Evolutionary conservation across 495 filamentous ascomycete species (phyloP).

Genomic region (Oleoguttula mirabilis): DNA sequence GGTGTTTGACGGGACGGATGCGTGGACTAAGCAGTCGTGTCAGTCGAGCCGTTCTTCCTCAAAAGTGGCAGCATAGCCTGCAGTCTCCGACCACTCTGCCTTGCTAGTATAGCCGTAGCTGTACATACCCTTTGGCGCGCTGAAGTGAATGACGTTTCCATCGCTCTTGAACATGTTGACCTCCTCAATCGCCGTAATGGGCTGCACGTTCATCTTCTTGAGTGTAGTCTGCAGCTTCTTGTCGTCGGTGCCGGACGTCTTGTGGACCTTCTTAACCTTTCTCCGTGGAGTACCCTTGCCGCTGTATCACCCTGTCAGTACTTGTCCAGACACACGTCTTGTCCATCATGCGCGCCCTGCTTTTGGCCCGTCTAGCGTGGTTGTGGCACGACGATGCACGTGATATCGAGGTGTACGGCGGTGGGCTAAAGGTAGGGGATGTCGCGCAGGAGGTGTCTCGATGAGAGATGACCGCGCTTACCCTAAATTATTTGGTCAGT

Average conservation of each 20-base stretch:
- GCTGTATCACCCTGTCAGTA: conserved; percentile 36
- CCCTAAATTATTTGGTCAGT: too few species aligned
- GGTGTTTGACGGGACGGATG: conserved; percentile 89
- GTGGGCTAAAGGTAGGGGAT: too few species aligned
- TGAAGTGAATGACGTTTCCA: conserved; percentile 98
- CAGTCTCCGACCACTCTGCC: too few species aligned
- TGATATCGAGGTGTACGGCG: too few species aligned
- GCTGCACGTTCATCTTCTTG: conserved; percentile 36
- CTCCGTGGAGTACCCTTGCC: conserved; percentile 96
- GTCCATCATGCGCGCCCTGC: background rate
- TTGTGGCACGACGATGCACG: too few species aligned
- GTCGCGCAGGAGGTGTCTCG: background rate
- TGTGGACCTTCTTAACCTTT: conserved; percentile 96
- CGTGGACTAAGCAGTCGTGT: conserved; percentile 60
- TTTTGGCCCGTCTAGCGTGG: too few species aligned
- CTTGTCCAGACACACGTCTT: background rate
- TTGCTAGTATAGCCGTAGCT: background rate
- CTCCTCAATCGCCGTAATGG: conserved; percentile 98
- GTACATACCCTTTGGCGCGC: conserved; percentile 86
- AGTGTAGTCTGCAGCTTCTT: conserved; percentile 90
- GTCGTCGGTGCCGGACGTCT: conserved; percentile 83
- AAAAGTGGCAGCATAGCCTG: too few species aligned
- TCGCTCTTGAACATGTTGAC: conserved; percentile 99
- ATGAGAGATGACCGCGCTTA: background rate
- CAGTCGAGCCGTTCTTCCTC: too few species aligned